A percentile compares a stretch with the other conserved stretches of the same genome.
These are phyloP conservation scores for Hyaloscypha finlandica DNA, from an alignment of 495 filamentous ascomycete genomes.

Conservation along the genomic window DNA sequence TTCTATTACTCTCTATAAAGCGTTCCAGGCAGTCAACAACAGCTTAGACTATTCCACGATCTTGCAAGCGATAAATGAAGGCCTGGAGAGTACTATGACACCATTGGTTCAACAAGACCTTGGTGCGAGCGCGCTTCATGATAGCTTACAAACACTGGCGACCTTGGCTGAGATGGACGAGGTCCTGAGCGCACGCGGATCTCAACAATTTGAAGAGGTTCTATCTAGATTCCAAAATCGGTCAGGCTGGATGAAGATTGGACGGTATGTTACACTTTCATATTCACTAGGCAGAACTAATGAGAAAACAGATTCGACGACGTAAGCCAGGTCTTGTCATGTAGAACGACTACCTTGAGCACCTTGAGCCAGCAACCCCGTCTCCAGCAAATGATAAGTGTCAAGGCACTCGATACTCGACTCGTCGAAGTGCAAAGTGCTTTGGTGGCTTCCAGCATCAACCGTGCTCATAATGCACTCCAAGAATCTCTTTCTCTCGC, in stretches of 20 bases:
- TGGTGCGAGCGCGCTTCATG: slow-evolving; percentile 61
- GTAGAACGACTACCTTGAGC: slow-evolving; percentile 79
- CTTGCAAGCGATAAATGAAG: slow-evolving; percentile 56
- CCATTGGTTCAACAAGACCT: slow-evolving; percentile 55
- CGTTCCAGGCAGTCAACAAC: slow-evolving; percentile 77
- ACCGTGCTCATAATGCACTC: slow-evolving; percentile 72
- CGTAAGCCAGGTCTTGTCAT: slow-evolving; percentile 77
- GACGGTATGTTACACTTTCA: slow-evolving; percentile 18
- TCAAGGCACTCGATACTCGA: slow-evolving; percentile 62
- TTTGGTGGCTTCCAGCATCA: slow-evolving; percentile 71
- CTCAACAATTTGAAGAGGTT: slow-evolving; percentile 60
- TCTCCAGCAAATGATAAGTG: slow-evolving; percentile 58
- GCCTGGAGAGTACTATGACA: slow-evolving; percentile 64
- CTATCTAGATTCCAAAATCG: slow-evolving; percentile 65
- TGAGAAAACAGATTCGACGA: slow-evolving; percentile 67
- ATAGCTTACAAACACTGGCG: slow-evolving; percentile 69
- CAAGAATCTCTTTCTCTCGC: slow-evolving; percentile 85
- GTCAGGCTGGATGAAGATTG: slow-evolving; percentile 71
- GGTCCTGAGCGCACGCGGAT: slow-evolving; percentile 58
- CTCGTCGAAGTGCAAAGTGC: slow-evolving; percentile 72
- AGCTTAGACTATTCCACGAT: slow-evolving; percentile 55
- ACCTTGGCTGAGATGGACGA: slow-evolving; percentile 82
- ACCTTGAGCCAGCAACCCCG: slow-evolving; percentile 67
- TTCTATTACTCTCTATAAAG: slow-evolving; percentile 71
- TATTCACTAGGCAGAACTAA: neutral